Evolutionary conservation across 495 filamentous ascomycete species (phyloP).

Genomic region (Coniosporium apollinis): DNA sequence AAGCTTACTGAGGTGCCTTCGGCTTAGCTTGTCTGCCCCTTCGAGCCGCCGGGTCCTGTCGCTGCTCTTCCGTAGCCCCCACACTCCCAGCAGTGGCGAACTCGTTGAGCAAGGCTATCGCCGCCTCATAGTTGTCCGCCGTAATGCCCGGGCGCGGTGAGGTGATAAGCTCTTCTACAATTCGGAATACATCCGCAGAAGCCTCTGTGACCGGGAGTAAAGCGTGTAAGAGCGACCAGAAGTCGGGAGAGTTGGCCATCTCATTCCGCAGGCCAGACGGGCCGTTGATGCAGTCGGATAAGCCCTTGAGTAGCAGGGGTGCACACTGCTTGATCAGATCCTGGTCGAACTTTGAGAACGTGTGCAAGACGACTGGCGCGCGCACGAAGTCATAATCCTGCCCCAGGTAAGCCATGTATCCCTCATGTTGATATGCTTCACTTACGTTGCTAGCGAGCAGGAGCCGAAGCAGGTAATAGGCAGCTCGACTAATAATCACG

Average conservation of each 20-base stretch:
- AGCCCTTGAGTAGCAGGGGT: constrained; percentile 54
- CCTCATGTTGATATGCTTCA: constrained; percentile 3
- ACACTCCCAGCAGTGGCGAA: constrained; percentile 76
- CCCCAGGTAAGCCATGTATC: constrained; percentile 16
- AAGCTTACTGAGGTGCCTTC: constrained; percentile 34
- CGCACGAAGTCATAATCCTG: constrained; percentile 81
- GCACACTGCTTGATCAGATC: constrained; percentile 61
- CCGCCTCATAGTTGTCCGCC: constrained; percentile 86
- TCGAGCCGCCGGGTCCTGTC: constrained; percentile 42
- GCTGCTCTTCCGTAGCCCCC: constrained; percentile 64
- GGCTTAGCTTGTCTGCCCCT: constrained; percentile 33
- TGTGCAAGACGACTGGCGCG: constrained; percentile 82
- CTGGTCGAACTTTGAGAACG: constrained; percentile 71
- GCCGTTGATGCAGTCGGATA: constrained; percentile 61
- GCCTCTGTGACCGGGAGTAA: constrained; percentile 50
- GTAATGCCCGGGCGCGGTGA: constrained; percentile 56
- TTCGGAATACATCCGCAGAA: constrained; percentile 62
- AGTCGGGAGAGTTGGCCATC: constrained; percentile 89
- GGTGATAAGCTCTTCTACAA: constrained; percentile 56
- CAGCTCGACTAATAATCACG: constrained; percentile 60
- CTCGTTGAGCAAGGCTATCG: constrained; percentile 67
- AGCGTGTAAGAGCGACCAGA: constrained; percentile 80
- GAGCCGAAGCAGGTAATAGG: constrained; percentile 73
- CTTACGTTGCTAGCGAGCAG: constrained; percentile 77
- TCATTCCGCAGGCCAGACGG: constrained; percentile 67